Evolutionary conservation across 306 rosid genomes (phyloP).

Genomic region (Begonia fuchsioides): DNA sequence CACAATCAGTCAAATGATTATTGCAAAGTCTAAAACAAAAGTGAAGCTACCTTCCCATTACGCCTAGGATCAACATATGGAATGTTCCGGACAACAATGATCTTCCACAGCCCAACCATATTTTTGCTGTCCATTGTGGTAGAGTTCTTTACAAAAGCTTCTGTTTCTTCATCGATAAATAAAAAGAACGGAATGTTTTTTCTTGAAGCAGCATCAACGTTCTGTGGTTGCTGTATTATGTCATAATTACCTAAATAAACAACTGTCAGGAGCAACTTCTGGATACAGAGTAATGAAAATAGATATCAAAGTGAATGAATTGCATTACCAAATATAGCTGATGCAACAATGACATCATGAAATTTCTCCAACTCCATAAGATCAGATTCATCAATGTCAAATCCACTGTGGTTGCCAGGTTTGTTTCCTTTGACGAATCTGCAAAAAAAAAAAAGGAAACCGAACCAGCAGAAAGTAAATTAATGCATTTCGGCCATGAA

Average conservation of each 20-base stretch:
- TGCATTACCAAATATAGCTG: slow-evolving; percentile 29
- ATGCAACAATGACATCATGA: slow-evolving; percentile 90
- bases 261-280: slow-evolving; percentile 9
- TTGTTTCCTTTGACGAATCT: slow-evolving; percentile 85
- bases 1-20: too few relatives aligned
- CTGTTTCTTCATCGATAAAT: slow-evolving; percentile 91
- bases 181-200: slow-evolving; percentile 63
- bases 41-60: slow-evolving; percentile 71
- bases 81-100: slow-evolving; percentile 60
- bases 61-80: slow-evolving; percentile 87
- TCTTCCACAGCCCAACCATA: slow-evolving; percentile 83
- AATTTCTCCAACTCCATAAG: slow-evolving; percentile 65
- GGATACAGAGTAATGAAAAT: not conserved
- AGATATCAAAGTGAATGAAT: not conserved
- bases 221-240: slow-evolving; percentile 78
- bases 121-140: slow-evolving; percentile 52
- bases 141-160: slow-evolving; percentile 60
- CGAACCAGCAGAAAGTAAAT: too few relatives aligned
- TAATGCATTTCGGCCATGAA: too few relatives aligned
- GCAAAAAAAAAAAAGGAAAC: too few relatives aligned
- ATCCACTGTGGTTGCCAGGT: slow-evolving; percentile 79
- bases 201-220: slow-evolving; percentile 54
- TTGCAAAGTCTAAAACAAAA: not conserved
- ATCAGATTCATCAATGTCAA: slow-evolving; percentile 85
- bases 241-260: slow-evolving; percentile 73